Evolutionary conservation across 148 eudicot species (phyloP), one percentile per base, ranked within the genome.

Genomic region (Rhododendron kiyosumense): DNA sequence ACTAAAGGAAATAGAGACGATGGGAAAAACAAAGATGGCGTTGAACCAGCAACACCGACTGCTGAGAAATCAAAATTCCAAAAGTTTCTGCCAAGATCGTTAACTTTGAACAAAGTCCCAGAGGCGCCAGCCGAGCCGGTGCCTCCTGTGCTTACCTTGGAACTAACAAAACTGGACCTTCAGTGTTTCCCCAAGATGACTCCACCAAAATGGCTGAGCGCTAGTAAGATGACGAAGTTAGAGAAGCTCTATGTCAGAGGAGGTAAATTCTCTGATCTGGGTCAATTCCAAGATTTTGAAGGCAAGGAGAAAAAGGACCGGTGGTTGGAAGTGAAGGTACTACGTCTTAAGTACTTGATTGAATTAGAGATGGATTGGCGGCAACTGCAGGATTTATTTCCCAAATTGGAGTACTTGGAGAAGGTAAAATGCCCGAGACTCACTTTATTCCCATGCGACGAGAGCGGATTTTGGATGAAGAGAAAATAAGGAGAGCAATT

Each of bases 221-320:
- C 86, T 18, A 24, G 3, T 0, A 81, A 84, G 7, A 65, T 89
- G 84, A 6, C 45, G 22, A 49, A 26, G 3, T 51, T 93, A 84
- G 43, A 79, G 84, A 90, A 90, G 76, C 86, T 93, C 3, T 93
- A 90, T 79, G 86, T 93, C 30, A 90, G 91, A 69, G 93, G 92
- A 5, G 94, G 94, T 4, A 82, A 87, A 20, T 67, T 93, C 5
- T 32, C 46, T 65, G 87, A 85, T 57, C 85, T 88, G 43, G 87
- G 85, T 75, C 84, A 85, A 28, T 65, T 69, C 71, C 86, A 84
- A 28, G 86, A 83, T 17, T 2, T 78, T 5, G 46, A 38, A 3
- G 81, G 17, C 28, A 10, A 46, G 43, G n/a, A 51, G 67, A 22
- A 36, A 51, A 52, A 26, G 84, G 22, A 0, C 43, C 83, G 36